phyloP scores from a whole-genome alignment of 164 flowering plant genomes.

The Vitis riparia region DNA sequence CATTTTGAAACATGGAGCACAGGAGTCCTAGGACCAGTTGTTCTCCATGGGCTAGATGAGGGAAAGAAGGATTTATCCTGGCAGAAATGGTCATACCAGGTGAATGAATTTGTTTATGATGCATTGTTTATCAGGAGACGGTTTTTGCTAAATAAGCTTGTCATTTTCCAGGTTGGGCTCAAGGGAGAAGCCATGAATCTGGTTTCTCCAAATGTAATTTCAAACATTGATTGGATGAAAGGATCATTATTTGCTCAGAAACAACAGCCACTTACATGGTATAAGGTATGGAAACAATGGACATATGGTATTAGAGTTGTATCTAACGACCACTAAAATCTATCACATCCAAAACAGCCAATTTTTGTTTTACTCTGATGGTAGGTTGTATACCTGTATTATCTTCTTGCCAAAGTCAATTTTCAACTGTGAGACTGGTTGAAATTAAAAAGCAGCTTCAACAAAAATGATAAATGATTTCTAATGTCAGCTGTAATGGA shows the following conservation, averaged over 20 bases:
- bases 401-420: too few species aligned
- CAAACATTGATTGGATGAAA: constrained; percentile 32
- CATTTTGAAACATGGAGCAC: constrained; percentile 41
- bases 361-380: too few species aligned
- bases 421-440: too few species aligned
- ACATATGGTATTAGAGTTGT: too few species aligned
- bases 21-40: constrained; percentile 51
- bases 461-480: too few species aligned
- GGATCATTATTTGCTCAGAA: constrained; percentile 16
- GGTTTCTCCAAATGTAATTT: constrained; percentile 19
- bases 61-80: constrained; percentile 41
- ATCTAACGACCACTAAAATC: too few species aligned
- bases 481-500: too few species aligned
- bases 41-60: constrained; percentile 37
- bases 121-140: too few species aligned
- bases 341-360: too few species aligned
- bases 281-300: constrained; percentile 22
- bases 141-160: too few species aligned
- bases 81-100: constrained; percentile 58
- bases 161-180: constrained; percentile 23
- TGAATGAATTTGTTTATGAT: not conserved
- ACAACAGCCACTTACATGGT: constrained; percentile 45
- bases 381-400: too few species aligned
- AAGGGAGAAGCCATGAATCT: constrained; percentile 43
- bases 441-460: too few species aligned